Evolutionary conservation across 495 filamentous ascomycete species (phyloP).

Genomic region (Tuber umbilicatum): DNA sequence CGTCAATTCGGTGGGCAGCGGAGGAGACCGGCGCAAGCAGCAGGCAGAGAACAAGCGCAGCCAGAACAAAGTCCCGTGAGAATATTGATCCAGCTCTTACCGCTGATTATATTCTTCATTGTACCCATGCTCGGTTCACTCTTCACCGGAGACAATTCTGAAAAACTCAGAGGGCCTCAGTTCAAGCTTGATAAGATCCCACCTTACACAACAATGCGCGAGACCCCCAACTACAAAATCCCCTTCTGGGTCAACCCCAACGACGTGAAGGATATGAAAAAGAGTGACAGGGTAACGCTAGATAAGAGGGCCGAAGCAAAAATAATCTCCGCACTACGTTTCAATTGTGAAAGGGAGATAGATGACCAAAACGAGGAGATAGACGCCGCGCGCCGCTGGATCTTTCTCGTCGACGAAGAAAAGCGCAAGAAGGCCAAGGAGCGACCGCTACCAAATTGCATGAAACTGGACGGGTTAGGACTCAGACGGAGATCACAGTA

Average conservation of each 20-base stretch:
- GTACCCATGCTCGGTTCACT: slow-evolving; percentile 77
- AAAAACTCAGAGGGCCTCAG: slow-evolving; percentile 59
- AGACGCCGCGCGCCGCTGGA: slow-evolving; percentile 83
- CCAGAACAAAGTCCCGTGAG: slow-evolving; percentile 46
- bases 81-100: slow-evolving; percentile 63
- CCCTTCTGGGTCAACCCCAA: slow-evolving; percentile 78
- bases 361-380: slow-evolving; percentile 56
- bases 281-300: slow-evolving; percentile 60
- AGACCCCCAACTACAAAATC: slow-evolving; percentile 61
- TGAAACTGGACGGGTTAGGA: slow-evolving; percentile 38
- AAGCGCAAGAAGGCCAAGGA: slow-evolving; percentile 64
- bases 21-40: slow-evolving; percentile 62
- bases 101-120: slow-evolving; percentile 80
- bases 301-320: slow-evolving; percentile 69
- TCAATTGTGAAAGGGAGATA: slow-evolving; percentile 67
- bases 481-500: slow-evolving; percentile 16
- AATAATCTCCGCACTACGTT: slow-evolving; percentile 58
- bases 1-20: slow-evolving; percentile 82
- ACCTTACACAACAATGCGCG: slow-evolving; percentile 65
- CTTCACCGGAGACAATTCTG: slow-evolving; percentile 56
- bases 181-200: slow-evolving; percentile 60
- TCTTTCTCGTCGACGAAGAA: slow-evolving; percentile 68
- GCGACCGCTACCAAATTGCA: slow-evolving; percentile 49
- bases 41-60: slow-evolving; percentile 49
- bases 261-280: slow-evolving; percentile 63